Evolutionary conservation across 495 filamentous ascomycete species (phyloP), one percentile per base, ranked within the genome.

Genomic region (Tricharina praecox): DNA sequence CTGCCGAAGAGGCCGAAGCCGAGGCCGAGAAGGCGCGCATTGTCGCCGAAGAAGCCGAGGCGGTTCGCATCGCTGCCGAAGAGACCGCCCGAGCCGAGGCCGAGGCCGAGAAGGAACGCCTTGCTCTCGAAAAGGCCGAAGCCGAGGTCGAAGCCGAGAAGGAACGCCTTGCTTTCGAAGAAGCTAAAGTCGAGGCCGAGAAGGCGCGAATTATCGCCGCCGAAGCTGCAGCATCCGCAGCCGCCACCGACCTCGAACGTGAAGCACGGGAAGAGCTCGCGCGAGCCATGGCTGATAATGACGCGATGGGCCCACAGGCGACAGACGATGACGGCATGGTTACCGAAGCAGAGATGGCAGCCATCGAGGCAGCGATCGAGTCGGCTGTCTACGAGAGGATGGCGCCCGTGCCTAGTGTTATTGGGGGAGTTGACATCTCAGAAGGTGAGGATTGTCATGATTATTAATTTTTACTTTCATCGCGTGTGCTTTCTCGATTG

Each of bases 381-480:
- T 15, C 7, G 15, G 28, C 32, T 16, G 13, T 40, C 4, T 39
- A 53, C 28, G 2, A 30, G 20, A 10, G n/a, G 10, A 10, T 25
- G 3, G 41, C 25, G 23, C n/a, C 41, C n/a, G 43, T 15, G n/a
- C 26, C n/a, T 5, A 33, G 26, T 35, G 43, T 46, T 19, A 34
- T 46, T 23, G 43, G 43, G 13, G 43, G 43, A 3, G 43, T 46
- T 16, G 35, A 35, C 25, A 25, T 45, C 3, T n/a, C 16, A 4
- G 48, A 50, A 21, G 35, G 25, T 45, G 47, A 33, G 7, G 4
- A 48, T 18, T 15, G 18, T 23, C 11, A 49, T 26, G 32, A 44
- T 53, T 25, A 49, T n/a, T n/a, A n/a, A n/a, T n/a, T n/a, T n/a
- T n/a, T n/a, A n/a, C n/a, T n/a, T n/a, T n/a, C n/a, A n/a, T n/a